Evolutionary conservation across 2,329 filamentous ascomycete genomes (phyloP), one percentile per base, ranked within the genome.

Genomic region (Anthostomella pinea): DNA sequence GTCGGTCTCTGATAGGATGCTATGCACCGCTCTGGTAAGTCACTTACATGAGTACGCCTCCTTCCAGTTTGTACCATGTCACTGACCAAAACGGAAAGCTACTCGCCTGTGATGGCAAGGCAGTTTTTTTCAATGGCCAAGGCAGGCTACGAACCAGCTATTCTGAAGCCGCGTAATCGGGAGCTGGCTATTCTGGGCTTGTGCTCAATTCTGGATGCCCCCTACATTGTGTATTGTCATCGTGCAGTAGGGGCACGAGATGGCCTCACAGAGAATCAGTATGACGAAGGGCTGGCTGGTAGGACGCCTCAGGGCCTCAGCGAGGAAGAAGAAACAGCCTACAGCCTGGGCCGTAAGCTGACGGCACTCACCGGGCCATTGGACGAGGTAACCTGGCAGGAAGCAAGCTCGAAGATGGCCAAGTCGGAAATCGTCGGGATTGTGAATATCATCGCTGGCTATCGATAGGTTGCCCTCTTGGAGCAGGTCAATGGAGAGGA

Each of bases 201-300:
- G 6, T 6, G 11, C 2, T 39, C 44, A 3, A 19, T 39, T 24
- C 11, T 38, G 29, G 16, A 36, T 3, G 22, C 28, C 1, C 44
- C 44, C 3, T 47, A 39, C 33, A 34, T 47, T 5, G 14, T 33
- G 8, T 38, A 45, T 14, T 37, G 33, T n/a, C 44, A 45, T 26
- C 30, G 33, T 5, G 9, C 8, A 3, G 11, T 34, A 6, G 35
- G 18, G 14, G 6, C 13, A 6, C 30, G 31, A 15, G 14, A 36
- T 5, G 44, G 44, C 10, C 9, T 45, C 14, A 39, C 24, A 4
- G 18, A n/a, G 3, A 13, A 41, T 27, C 41, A 47, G 24, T 42
- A 23, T 25, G 26, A 41, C 14, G 38, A 33, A 6, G 41, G 26
- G 2, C 8, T 41, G 8, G 16, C 32, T 6, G 44, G 44, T 1